These are phyloP conservation scores for Brachypodium distachyon DNA, from an alignment of 202 grass and related monocot genomes.

Conservation along the genomic window DNA sequence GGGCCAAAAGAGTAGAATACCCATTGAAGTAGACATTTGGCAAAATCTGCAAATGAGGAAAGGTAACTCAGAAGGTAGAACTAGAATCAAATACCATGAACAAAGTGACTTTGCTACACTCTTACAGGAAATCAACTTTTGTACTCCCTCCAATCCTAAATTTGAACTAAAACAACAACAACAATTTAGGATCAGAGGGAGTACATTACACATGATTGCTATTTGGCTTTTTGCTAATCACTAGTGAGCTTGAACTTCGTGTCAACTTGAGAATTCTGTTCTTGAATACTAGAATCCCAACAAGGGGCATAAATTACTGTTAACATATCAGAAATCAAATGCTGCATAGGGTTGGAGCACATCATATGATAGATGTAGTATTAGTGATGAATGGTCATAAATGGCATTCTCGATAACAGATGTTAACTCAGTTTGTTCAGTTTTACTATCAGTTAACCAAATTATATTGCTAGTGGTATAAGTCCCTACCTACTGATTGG, in stretches of 20 bases:
- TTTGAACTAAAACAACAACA: no score
- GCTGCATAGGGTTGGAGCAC: not conserved
- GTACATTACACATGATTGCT: not conserved
- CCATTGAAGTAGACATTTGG: constrained; percentile 21
- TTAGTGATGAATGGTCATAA: no score
- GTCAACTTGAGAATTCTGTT: not conserved
- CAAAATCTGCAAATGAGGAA: constrained; percentile 17
- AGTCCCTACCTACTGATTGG: no score
- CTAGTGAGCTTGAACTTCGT: not conserved
- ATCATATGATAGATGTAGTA: not conserved
- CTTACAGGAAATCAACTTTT: not conserved
- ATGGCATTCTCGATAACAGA: no score
- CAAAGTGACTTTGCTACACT: not conserved
- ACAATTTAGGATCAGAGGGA: no score
- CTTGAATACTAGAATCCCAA: not conserved
- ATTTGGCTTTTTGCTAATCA: not conserved
- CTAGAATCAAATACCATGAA: not conserved
- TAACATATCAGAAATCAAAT: not conserved
- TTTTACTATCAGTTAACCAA: no score
- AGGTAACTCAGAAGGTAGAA: not conserved
- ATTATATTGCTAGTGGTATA: no score
- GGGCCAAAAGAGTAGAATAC: constrained; percentile 56
- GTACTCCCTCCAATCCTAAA: no score
- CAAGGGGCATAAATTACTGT: not conserved
- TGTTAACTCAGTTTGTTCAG: no score